phyloP scores from a whole-genome alignment of 495 filamentous ascomycete genomes.

The Articulospora tetracladia region DNA sequence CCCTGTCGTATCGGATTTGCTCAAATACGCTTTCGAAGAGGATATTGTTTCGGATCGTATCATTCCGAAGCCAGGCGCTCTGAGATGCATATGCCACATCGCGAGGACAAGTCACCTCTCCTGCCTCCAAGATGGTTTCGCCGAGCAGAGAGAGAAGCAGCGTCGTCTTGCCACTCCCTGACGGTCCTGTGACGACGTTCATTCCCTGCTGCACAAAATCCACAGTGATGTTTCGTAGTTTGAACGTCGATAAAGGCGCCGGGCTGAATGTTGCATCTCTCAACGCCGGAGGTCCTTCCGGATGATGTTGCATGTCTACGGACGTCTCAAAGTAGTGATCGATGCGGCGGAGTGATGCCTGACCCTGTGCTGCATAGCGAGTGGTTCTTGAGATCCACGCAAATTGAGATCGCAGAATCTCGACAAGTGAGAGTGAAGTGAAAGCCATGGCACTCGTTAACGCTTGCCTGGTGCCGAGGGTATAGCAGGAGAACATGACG shows the following conservation, averaged over 20 bases:
- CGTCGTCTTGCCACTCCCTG: not conserved
- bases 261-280: too few relatives aligned
- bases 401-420: too few relatives aligned
- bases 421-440: not conserved
- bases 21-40: conserved; percentile 38
- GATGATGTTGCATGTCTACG: too few relatives aligned
- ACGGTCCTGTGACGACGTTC: conserved; percentile 1
- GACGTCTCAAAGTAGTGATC: too few relatives aligned
- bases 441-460: not conserved
- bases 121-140: not conserved
- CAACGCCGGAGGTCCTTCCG: too few relatives aligned
- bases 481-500: not conserved
- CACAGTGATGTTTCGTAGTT: too few relatives aligned
- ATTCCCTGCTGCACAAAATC: not conserved
- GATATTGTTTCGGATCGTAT: conserved; percentile 53
- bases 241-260: too few relatives aligned
- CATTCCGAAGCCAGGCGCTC: conserved; percentile 49
- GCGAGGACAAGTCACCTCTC: not conserved
- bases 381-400: too few relatives aligned
- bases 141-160: not conserved
- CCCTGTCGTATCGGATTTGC: conserved; percentile 47
- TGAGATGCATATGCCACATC: conserved; percentile 19
- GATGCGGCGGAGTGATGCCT: too few relatives aligned
- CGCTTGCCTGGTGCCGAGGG: not conserved
- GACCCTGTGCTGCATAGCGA: too few relatives aligned